Evolutionary conservation across 768 basidiomycete species (phyloP).

Genomic region (Sutorius australiensis): DNA sequence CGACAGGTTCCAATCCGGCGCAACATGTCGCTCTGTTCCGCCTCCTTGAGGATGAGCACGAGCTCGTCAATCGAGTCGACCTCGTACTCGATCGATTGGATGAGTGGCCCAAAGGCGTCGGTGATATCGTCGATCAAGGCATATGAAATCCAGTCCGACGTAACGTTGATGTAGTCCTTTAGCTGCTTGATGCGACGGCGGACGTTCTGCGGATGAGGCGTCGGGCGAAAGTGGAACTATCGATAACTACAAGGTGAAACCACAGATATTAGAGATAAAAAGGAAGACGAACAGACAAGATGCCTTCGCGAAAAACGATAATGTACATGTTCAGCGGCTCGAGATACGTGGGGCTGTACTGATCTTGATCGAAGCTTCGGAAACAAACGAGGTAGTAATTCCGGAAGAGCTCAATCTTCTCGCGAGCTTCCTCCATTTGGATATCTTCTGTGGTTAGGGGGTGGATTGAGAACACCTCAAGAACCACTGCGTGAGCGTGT

Average conservation of each 20-base stretch:
- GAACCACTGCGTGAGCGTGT: constrained; percentile 2
- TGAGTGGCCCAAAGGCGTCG: constrained; percentile 96
- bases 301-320: constrained; percentile 97
- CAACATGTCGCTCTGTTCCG: constrained; percentile 90
- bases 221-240: constrained; percentile 95
- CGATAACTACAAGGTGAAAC: background rate
- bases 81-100: constrained; percentile 98
- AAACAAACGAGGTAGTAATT: constrained; percentile 99
- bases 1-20: constrained; percentile 94
- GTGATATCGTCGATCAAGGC: constrained; percentile 99
- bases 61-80: constrained; percentile 99
- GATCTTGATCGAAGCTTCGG: constrained; percentile 98
- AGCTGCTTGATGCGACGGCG: constrained; percentile 97
- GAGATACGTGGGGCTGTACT: constrained; percentile 93
- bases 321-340: constrained; percentile 99
- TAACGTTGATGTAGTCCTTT: constrained; percentile 97
- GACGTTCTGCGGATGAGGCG: constrained; percentile 97
- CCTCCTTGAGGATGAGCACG: constrained; percentile 82
- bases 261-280: background rate
- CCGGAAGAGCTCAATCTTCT: constrained; percentile 98
- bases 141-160: constrained; percentile 99
- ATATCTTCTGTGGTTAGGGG: constrained; percentile 99
- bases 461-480: constrained; percentile 92
- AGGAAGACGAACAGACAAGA: constrained; percentile 67
- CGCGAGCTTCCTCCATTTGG: constrained; percentile 98